These are phyloP conservation scores for Phytophthora podocarpi DNA, from an alignment of 352 stramenopile species.

Conservation along the genomic window DNA sequence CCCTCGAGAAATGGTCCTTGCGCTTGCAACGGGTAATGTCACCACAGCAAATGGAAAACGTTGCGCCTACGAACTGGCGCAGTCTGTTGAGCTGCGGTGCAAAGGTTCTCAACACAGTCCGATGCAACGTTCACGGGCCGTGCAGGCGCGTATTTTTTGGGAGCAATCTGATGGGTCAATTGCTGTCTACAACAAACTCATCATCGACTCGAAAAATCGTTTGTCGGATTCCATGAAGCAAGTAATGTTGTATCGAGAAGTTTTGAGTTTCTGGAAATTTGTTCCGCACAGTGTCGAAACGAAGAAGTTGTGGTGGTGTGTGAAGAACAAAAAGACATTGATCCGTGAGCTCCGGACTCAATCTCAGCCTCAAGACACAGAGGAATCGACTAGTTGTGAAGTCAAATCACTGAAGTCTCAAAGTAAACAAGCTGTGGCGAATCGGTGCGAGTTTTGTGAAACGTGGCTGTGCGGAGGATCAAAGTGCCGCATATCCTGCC, in stretches of 20 bases:
- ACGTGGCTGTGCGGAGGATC: conserved; percentile 13
- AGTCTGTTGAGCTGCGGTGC: conserved; percentile 19
- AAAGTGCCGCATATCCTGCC: conserved; percentile 11
- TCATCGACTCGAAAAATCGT: conserved; percentile 27
- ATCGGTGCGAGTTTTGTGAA: conserved; percentile 29
- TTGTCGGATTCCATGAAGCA: conserved; percentile 26
- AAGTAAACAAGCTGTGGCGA: neutral
- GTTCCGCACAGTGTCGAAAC: conserved; percentile 27
- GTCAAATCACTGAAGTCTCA: neutral
- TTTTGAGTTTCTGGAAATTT: conserved; percentile 28
- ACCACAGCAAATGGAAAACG: conserved; percentile 13
- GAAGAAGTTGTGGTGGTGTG: conserved; percentile 34
- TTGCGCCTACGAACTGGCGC: conserved; percentile 30
- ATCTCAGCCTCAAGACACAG: neutral
- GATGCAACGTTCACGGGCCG: conserved; percentile 12
- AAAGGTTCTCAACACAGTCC: neutral
- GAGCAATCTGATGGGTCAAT: conserved; percentile 17
- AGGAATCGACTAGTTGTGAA: conserved; percentile 6
- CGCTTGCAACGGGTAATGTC: conserved; percentile 18
- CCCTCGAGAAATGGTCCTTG: conserved; percentile 28
- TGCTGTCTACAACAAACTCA: conserved; percentile 29
- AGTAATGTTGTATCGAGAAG: conserved; percentile 15
- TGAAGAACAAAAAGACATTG: conserved; percentile 29
- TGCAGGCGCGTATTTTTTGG: conserved; percentile 30
- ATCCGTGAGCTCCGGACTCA: conserved; percentile 8